These are phyloP conservation scores for Nigrospora oryzae DNA, from an alignment of 2,329 filamentous ascomycete genomes.

Conservation along the genomic window DNA sequence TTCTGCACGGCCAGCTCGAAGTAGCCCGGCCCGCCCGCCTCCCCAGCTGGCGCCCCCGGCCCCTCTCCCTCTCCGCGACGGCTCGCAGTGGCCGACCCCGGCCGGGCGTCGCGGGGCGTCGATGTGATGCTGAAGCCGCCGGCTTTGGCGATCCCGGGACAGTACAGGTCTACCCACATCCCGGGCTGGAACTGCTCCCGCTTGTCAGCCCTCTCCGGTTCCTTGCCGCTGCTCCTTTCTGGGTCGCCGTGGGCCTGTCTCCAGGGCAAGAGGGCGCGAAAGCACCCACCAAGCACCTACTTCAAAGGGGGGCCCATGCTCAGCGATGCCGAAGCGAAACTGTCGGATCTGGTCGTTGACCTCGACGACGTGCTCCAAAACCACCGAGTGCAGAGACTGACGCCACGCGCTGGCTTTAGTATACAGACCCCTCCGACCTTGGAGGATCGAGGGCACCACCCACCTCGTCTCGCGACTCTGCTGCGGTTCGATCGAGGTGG, in stretches of 20 bases:
- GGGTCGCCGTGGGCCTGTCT: no score
- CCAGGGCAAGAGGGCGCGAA: no score
- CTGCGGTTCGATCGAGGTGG: conserved; percentile 66
- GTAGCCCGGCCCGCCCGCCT: conserved; percentile 26
- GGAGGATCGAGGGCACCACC: background rate
- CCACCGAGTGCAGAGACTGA: conserved; percentile 51
- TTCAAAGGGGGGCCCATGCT: conserved; percentile 28
- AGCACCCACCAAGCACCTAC: no score
- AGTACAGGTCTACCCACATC: conserved; percentile 81
- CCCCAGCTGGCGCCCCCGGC: no score
- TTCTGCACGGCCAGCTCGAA: conserved; percentile 73
- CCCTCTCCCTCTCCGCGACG: background rate
- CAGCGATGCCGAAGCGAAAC: conserved; percentile 53
- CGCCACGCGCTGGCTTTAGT: background rate
- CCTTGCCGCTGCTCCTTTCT: no score
- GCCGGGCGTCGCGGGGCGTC: conserved; percentile 47
- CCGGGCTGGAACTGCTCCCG: conserved; percentile 61
- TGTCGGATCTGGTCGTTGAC: conserved; percentile 61
- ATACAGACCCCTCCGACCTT: background rate
- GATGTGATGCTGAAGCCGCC: conserved; percentile 89
- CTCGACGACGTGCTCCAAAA: conserved; percentile 49
- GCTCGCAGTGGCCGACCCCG: conserved; percentile 9
- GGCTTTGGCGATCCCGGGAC: conserved; percentile 59
- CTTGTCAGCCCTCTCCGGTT: no score
- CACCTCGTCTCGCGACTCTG: conserved; percentile 61